Conservation (phyloP, 2,329 filamentous ascomycete genomes). For the Penicillium concentricum region DNA sequence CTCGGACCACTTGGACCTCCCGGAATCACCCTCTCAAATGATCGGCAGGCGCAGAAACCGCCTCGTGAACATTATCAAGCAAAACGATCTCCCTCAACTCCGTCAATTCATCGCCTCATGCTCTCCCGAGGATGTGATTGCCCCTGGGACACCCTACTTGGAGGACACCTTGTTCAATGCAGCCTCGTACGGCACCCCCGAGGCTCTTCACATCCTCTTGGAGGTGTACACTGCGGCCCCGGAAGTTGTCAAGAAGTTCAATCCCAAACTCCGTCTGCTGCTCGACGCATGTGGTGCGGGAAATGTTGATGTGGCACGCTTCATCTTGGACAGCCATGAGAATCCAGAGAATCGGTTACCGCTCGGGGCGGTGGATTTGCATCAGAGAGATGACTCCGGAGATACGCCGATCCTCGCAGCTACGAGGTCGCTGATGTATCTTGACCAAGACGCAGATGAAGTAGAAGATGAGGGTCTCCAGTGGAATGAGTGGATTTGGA, state of each 20-base stretch:
- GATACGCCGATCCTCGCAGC: not conserved
- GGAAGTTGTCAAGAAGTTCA: slow-evolving; percentile 1
- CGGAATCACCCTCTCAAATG: not conserved
- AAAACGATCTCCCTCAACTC: not conserved
- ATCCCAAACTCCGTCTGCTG: slow-evolving; percentile 8
- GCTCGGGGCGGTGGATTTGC: slow-evolving; percentile 6
- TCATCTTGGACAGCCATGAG: slow-evolving; percentile 15
- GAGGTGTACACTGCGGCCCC: slow-evolving; percentile 12
- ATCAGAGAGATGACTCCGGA: not conserved
- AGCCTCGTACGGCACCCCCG: slow-evolving; percentile 13
- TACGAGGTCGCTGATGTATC: not conserved
- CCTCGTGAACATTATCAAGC: slow-evolving; percentile 4
- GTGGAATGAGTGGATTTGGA: not conserved
- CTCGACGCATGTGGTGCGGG: slow-evolving; percentile 12
- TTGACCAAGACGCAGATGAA: not conserved
- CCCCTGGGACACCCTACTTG: slow-evolving; percentile 3
- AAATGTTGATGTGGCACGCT: slow-evolving; percentile 12
- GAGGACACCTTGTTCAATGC: slow-evolving; percentile 17
- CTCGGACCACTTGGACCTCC: not conserved
- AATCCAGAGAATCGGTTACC: slow-evolving; percentile 2
- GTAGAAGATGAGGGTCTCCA: not conserved
- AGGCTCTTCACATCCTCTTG: slow-evolving; percentile 16
- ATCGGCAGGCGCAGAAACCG: not conserved
- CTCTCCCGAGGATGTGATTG: slow-evolving; percentile 4
- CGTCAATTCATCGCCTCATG: not conserved